These are phyloP conservation scores for Leucoagaricus sp. DNA, from an alignment of 1,284 basidiomycete species.

Conservation along the genomic window DNA sequence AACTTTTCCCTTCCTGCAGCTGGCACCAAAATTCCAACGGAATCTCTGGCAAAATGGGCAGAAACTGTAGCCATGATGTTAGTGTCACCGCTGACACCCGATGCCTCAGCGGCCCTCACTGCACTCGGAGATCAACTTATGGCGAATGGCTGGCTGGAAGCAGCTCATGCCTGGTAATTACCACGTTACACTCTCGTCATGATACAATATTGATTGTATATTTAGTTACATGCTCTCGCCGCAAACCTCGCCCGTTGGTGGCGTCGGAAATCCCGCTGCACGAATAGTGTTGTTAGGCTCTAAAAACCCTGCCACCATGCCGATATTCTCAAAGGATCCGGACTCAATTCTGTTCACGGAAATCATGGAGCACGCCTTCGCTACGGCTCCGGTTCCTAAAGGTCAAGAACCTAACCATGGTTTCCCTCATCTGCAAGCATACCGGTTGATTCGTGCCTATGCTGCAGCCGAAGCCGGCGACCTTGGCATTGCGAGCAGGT, in stretches of 20 bases:
- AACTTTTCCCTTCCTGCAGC: slow-evolving; percentile 51
- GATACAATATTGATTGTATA: neutral
- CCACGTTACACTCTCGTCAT: neutral
- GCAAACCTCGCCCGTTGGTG: slow-evolving; percentile 76
- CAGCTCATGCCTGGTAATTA: slow-evolving; percentile 87
- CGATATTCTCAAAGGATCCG: slow-evolving; percentile 65
- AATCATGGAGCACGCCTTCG: slow-evolving; percentile 90
- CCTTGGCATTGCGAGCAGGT: slow-evolving; percentile 73
- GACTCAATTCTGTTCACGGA: slow-evolving; percentile 90
- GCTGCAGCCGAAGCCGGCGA: slow-evolving; percentile 82
- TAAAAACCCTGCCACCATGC: slow-evolving; percentile 52
- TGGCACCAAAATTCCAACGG: slow-evolving; percentile 48
- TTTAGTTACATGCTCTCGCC: slow-evolving; percentile 87
- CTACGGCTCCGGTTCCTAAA: slow-evolving; percentile 72
- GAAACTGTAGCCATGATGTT: slow-evolving; percentile 87
- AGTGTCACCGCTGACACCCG: slow-evolving; percentile 67
- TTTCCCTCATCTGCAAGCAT: slow-evolving; percentile 87
- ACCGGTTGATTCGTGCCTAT: slow-evolving; percentile 81
- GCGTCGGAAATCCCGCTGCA: slow-evolving; percentile 58
- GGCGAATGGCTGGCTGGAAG: slow-evolving; percentile 75
- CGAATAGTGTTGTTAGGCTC: slow-evolving; percentile 72
- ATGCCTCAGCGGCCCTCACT: slow-evolving; percentile 76
- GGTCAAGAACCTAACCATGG: slow-evolving; percentile 87
- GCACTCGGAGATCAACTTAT: slow-evolving; percentile 85
- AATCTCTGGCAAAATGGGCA: slow-evolving; percentile 77